Base-by-base conservation (phyloP, 2,329 filamentous ascomycete species). In the Ascochyta pisi region DNA sequence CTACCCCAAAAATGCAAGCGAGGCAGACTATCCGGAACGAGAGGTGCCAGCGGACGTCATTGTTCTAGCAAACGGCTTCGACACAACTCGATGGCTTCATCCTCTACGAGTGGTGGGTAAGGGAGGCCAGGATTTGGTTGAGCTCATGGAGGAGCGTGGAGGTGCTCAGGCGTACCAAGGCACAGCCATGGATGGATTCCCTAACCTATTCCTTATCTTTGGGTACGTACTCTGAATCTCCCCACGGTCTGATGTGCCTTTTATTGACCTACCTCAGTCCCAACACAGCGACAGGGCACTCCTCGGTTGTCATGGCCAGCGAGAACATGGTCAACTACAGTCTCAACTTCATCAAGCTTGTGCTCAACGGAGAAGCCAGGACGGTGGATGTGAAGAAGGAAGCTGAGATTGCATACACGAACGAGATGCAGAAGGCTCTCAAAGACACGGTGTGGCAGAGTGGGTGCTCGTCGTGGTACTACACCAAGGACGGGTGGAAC, bases 321-420 rank as follows among this genome's bases (percentile, higher is more conserved):
- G 86, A 89, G 62, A 88, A 88, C 66, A 82, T 82, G 66, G 76
- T 87, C 61, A 84, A 86, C 57, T 87, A 84, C 67, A 80, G 82
- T 0, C 67, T 89, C 9, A 83, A 84, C 0, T 79, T 89, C 60
- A 82, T 89, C 61, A 80, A 79, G 63, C 81, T 83, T 3, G 76
- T 87, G 16, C 93, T 58, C 91, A 97, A 80, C 96, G 93, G 94
- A 89, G 89, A 65, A 91, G 95, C 57, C 93, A 95, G 71, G 89
- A 95, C 72, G 95, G 93, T 82, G 89, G 97, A 78, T 90, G 91
- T 67, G 79, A 84, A 66, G 87, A 92, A 75, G 96, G 97, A 75
- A 82, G 96, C 54, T 79, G 83, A 66, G 84, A 87, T 61, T 94
- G 95, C 79, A 56, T 76, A 60, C 70, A 81, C 68, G 6, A 60